phyloP scores from a whole-genome alignment of 768 basidiomycete species.

The Kwoniella pini region DNA sequence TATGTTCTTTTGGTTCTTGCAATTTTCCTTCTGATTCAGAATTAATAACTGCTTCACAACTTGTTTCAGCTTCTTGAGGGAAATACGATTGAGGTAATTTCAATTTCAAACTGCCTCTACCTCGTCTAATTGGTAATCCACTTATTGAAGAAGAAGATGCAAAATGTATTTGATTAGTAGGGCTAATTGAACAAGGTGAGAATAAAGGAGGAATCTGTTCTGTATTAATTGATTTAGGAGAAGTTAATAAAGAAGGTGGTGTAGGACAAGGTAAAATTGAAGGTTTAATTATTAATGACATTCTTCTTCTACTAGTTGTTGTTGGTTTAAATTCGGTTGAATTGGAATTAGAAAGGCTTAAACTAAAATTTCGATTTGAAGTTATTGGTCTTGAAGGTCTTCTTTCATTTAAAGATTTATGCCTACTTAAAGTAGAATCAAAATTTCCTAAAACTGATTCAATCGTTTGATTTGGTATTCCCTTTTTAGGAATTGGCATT shows the following conservation, averaged over 20 bases:
- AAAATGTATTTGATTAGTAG: neutral
- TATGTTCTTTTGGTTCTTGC: conserved; percentile 18
- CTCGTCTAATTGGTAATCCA: conserved; percentile 11
- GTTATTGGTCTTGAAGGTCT: conserved; percentile 10
- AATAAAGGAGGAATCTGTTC: conserved; percentile 16
- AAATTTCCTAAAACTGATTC: conserved; percentile 1
- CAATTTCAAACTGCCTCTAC: conserved; percentile 18
- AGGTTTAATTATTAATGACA: conserved; percentile 16
- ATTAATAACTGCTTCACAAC: neutral
- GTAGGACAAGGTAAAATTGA: conserved; percentile 22
- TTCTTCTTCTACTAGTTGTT: conserved; percentile 9
- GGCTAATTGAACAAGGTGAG: conserved; percentile 2
- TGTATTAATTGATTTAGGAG: conserved; percentile 25
- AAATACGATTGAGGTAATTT: conserved; percentile 10
- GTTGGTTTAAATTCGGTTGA: neutral
- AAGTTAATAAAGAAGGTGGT: conserved; percentile 27
- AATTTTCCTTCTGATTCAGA: too few species aligned
- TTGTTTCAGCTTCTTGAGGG: conserved; percentile 8
- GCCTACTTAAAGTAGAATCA: neutral
- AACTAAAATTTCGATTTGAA: neutral
- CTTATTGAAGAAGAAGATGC: neutral
- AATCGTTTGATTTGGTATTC: conserved; percentile 5
- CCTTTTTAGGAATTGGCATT: conserved; percentile 7
- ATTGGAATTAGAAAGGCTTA: neutral
- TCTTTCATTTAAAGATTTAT: neutral